Evolutionary conservation across 495 filamentous ascomycete genomes (phyloP).

Genomic region (Cenococcum geophilum): DNA sequence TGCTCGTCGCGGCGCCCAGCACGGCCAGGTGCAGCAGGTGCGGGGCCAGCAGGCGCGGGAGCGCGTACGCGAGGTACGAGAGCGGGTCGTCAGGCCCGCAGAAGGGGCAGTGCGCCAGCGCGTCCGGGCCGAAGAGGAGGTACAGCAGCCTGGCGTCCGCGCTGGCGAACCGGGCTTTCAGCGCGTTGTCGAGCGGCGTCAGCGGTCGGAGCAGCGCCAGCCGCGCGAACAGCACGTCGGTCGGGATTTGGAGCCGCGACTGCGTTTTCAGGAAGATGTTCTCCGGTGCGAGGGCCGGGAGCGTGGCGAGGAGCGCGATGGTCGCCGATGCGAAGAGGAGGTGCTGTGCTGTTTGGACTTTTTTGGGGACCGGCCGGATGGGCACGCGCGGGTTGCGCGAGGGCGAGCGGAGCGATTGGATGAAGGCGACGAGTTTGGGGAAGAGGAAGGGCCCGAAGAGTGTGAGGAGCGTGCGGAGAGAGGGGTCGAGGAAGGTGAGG

Average conservation of each 20-base stretch:
- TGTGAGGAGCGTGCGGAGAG: constrained; percentile 50
- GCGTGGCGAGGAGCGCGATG: constrained; percentile 61
- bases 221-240: constrained; percentile 78
- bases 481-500: constrained; percentile 25
- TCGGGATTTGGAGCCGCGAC: constrained; percentile 76
- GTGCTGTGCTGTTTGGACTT: constrained; percentile 56
- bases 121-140: constrained; percentile 69
- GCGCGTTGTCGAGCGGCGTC: constrained; percentile 54
- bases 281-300: constrained; percentile 64
- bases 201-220: constrained; percentile 58
- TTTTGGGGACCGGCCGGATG: constrained; percentile 55
- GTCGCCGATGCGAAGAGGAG: constrained; percentile 69
- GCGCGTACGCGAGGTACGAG: constrained; percentile 72
- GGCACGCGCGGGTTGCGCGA: constrained; percentile 45
- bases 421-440: constrained; percentile 63
- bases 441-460: constrained; percentile 83
- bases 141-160: constrained; percentile 72
- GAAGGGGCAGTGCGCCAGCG: constrained; percentile 68
- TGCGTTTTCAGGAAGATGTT: constrained; percentile 76
- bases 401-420: constrained; percentile 53
- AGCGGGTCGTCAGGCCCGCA: constrained; percentile 66
- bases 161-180: constrained; percentile 58
- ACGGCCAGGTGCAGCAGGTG: constrained; percentile 70
- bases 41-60: constrained; percentile 65
- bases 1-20: constrained; percentile 59